Evolutionary conservation across 2,329 filamentous ascomycete genomes (phyloP).

Genomic region (Beauveria scarabaeidicola): DNA sequence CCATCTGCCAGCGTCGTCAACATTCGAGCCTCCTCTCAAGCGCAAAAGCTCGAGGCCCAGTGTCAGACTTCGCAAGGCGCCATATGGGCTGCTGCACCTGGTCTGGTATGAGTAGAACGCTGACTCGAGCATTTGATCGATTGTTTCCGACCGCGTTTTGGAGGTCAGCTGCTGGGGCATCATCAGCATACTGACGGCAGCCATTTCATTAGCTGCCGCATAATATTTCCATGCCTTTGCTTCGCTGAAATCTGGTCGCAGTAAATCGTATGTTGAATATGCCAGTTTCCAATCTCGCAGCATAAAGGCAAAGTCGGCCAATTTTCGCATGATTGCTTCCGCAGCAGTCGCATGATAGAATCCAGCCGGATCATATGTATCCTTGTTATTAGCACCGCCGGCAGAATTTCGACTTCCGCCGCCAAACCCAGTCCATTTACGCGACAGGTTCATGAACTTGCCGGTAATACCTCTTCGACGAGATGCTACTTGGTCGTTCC

Average conservation of each 20-base stretch:
- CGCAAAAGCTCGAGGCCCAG: conserved; percentile 76
- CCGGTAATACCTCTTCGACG: conserved; percentile 80
- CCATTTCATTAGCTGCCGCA: conserved; percentile 92
- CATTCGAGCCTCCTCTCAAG: conserved; percentile 66
- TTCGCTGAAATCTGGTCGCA: conserved; percentile 81
- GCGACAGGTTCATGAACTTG: conserved; percentile 88
- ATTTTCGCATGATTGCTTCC: conserved; percentile 84
- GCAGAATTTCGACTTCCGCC: conserved; percentile 53
- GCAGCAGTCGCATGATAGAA: conserved; percentile 78
- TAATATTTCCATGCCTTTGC: conserved; percentile 97
- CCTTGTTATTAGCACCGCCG: conserved; percentile 39
- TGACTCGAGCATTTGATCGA: conserved; percentile 82
- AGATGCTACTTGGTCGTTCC: conserved; percentile 97
- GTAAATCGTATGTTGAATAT: conserved; percentile 81
- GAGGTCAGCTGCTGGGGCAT: conserved; percentile 62
- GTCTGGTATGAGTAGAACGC: conserved; percentile 90
- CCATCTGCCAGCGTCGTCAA: conserved; percentile 85
- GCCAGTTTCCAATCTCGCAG: conserved; percentile 91
- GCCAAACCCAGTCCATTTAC: conserved; percentile 80
- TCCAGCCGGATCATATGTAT: conserved; percentile 72
- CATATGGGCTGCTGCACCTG: conserved; percentile 69
- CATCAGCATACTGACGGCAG: conserved; percentile 73
- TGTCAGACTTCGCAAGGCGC: conserved; percentile 68
- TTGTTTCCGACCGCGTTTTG: conserved; percentile 69
- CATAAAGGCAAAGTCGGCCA: conserved; percentile 96